These are phyloP conservation scores for button mushroom (Agaricus bisporus) DNA, from an alignment of 768 basidiomycete genomes.

Conservation along the genomic window DNA sequence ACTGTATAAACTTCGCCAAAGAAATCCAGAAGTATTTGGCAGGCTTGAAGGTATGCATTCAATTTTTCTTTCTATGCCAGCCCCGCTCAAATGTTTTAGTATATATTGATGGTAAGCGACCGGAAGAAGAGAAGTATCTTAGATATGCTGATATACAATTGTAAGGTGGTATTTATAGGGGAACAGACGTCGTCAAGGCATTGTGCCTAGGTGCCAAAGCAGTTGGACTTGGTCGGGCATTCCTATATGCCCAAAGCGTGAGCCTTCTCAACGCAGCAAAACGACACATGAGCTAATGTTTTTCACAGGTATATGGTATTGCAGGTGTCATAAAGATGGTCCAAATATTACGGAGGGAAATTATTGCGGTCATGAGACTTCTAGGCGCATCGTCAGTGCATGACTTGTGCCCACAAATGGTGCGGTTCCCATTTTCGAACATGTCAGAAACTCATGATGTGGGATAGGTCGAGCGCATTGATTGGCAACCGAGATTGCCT, in stretches of 20 bases:
- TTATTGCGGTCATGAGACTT: conserved; percentile 67
- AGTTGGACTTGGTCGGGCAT: conserved; percentile 80
- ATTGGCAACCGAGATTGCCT: conserved; percentile 47
- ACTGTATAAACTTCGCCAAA: conserved; percentile 63
- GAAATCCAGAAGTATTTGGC: conserved; percentile 69
- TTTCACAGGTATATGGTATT: conserved; percentile 63
- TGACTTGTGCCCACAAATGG: conserved; percentile 73
- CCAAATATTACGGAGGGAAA: conserved; percentile 71
- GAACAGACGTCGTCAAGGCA: conserved; percentile 76
- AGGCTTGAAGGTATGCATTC: conserved; percentile 54
- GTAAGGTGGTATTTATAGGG: conserved; percentile 13
- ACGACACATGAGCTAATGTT: neutral
- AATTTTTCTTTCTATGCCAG: neutral
- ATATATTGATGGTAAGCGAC: conserved; percentile 69
- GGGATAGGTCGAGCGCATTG: conserved; percentile 46
- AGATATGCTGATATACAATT: neutral
- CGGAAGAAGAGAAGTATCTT: neutral
- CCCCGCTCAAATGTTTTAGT: conserved; percentile 35
- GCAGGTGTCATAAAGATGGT: conserved; percentile 61
- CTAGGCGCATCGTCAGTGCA: conserved; percentile 61
- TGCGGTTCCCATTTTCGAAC: conserved; percentile 23
- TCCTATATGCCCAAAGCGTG: conserved; percentile 84
- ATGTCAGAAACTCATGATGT: neutral
- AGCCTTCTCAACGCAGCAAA: conserved; percentile 15
- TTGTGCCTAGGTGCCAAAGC: conserved; percentile 84